Evolutionary conservation across 192 early-diverging fungal species (phyloP), one percentile per base, ranked within the genome.

Genomic region (Coemansia aciculifera): DNA sequence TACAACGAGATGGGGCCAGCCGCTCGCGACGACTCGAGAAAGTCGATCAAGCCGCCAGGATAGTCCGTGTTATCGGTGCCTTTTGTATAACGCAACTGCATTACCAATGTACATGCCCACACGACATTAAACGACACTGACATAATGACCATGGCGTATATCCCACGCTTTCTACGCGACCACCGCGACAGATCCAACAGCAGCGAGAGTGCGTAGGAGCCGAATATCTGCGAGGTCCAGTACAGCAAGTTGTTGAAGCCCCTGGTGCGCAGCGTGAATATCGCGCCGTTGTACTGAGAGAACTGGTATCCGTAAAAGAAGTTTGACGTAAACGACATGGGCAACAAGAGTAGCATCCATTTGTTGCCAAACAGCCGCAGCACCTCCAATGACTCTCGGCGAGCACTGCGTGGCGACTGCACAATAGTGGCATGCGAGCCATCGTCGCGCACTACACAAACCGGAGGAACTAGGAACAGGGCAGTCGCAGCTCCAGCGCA

Each of bases 261-360:
- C 51, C 90, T 85, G 15, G 90, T 88, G 54, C 91, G 88, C 66
- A 89, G 67, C 5, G 85, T 89, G 69, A 91, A 92, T 59, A 88
- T 86, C 31, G 88, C 86, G 37, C 75, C 87, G 23, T 87, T 84
- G 65, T 78, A 83, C 36, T 61, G 63, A 2, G 72, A 73, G 69
- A 91, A 90, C 72, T 92, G 90, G 77, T 92, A 92, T 5, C 86
- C 86, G 68, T 92, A 93, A 77, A 89, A 92, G 78, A 90, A 92
- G 70, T 93, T 93, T 31, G 88, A 90, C 19, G 86, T 86, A 63
- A 88, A 72, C 60, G 90, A 93, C 80, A 90, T 85, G 37, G 92
- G 92, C 40, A 88, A 74, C 63, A 93, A 79, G 49, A 88, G 62
- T 23, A 93, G 54, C 88, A 93, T 91, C 63, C 84, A 85, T 69